These are phyloP conservation scores for Akanthomyces lecanii DNA, from an alignment of 2,329 filamentous ascomycete genomes.

Conservation along the genomic window DNA sequence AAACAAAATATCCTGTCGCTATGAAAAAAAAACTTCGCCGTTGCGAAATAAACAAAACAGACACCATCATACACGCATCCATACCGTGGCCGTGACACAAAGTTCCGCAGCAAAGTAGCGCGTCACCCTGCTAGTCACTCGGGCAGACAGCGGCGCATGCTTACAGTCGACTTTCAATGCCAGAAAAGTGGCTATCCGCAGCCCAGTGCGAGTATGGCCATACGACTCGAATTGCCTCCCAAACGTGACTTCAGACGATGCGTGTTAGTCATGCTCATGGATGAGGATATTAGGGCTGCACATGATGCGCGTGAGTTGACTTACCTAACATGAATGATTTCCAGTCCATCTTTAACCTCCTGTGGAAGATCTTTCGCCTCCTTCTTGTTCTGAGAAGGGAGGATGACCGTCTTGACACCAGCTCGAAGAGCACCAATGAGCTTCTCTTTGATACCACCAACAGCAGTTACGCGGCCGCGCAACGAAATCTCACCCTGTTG, in stretches of 20 bases:
- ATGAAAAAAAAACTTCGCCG: conserved; percentile 1
- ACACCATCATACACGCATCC: conserved; percentile 11
- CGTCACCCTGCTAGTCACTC: background rate
- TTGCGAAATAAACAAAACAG: background rate
- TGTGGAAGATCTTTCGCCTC: conserved; percentile 86
- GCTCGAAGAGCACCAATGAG: conserved; percentile 89
- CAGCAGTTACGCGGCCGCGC: conserved; percentile 83
- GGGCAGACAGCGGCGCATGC: background rate
- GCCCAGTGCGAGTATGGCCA: conserved; percentile 91
- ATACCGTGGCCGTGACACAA: background rate
- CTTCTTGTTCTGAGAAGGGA: conserved; percentile 86
- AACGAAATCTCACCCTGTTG: conserved; percentile 66
- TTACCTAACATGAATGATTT: conserved; percentile 86
- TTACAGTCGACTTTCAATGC: conserved; percentile 76
- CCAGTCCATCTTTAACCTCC: conserved; percentile 80
- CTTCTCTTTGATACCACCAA: conserved; percentile 98
- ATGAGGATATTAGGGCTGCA: background rate
- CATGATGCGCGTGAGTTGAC: conserved; percentile 27
- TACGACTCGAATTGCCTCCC: conserved; percentile 85
- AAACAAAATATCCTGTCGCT: conserved; percentile 13
- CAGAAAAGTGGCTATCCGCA: conserved; percentile 61
- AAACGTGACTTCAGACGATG: conserved; percentile 65
- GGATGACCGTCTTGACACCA: conserved; percentile 87
- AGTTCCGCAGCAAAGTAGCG: background rate
- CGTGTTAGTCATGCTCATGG: conserved; percentile 27